Evolutionary conservation across 768 basidiomycete species (phyloP).

Genomic region (Leccinum uliginosum): DNA sequence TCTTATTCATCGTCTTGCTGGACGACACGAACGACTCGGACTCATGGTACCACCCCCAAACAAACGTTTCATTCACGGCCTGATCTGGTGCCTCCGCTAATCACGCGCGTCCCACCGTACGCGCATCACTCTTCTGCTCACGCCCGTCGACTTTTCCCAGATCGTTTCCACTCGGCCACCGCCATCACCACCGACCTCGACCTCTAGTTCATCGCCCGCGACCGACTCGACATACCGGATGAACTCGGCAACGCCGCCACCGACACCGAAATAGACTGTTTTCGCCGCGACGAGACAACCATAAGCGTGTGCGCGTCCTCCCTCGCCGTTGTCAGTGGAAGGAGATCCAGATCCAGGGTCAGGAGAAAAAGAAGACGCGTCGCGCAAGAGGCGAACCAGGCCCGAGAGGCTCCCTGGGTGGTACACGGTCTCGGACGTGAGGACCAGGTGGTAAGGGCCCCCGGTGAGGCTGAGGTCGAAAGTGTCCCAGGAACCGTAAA

Average conservation of each 20-base stretch:
- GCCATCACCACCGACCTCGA: not conserved
- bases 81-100: not conserved
- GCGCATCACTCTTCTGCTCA: conserved; percentile 68
- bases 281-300: conserved; percentile 85
- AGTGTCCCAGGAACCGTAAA: conserved; percentile 74
- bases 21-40: too few relatives aligned
- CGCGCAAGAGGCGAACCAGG: conserved; percentile 51
- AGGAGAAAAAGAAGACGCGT: conserved; percentile 24
- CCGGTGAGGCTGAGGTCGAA: conserved; percentile 37
- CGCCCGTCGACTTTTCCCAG: conserved; percentile 63
- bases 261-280: conserved; percentile 92
- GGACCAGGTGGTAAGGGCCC: conserved; percentile 60
- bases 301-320: conserved; percentile 10
- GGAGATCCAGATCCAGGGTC: conserved; percentile 6
- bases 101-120: conserved; percentile 45
- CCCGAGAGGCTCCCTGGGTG: conserved; percentile 56
- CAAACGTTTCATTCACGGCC: not conserved
- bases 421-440: conserved; percentile 96
- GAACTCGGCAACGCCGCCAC: conserved; percentile 81
- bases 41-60: too few relatives aligned
- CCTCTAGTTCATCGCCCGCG: not conserved
- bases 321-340: not conserved
- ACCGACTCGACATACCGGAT: conserved; percentile 40
- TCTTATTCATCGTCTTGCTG: too few relatives aligned
- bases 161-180: conserved; percentile 52